phyloP scores from a whole-genome alignment of 2,329 filamentous ascomycete species.

The Colletotrichum sp. region DNA sequence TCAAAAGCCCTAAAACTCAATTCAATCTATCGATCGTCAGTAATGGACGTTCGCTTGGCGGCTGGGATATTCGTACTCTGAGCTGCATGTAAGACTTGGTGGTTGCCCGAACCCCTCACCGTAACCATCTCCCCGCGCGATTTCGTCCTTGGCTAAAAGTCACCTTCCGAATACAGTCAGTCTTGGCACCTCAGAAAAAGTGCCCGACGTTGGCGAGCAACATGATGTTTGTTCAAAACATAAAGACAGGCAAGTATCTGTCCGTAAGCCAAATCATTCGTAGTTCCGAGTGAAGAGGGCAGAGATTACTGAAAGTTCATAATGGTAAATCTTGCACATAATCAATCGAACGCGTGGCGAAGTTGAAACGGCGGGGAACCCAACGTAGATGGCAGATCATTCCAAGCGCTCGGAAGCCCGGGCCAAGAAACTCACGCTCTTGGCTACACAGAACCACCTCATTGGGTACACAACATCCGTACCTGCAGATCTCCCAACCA shows the following conservation, averaged over 20 bases:
- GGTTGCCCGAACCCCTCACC: background rate
- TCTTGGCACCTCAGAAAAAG: background rate
- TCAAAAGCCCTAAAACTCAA: background rate
- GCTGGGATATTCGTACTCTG: background rate
- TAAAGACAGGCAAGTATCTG: background rate
- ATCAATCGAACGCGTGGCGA: background rate
- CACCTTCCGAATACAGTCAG: slow-evolving; percentile 2
- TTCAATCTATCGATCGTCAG: background rate
- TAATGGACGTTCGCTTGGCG: background rate
- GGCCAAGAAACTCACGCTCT: background rate
- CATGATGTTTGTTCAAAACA: background rate
- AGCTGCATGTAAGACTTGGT: background rate
- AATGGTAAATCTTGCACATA: background rate
- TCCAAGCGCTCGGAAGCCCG: background rate
- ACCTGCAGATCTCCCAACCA: background rate
- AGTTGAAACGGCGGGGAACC: background rate
- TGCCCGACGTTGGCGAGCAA: background rate
- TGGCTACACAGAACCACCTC: background rate
- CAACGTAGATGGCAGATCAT: background rate
- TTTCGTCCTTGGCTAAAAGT: slow-evolving; percentile 8
- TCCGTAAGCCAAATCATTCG: background rate
- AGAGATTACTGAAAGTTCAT: background rate
- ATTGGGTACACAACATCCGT: background rate
- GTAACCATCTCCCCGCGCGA: background rate
- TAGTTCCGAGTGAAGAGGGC: background rate